phyloP scores from a whole-genome alignment of 768 basidiomycete genomes.

The Boletus barrowsii region DNA sequence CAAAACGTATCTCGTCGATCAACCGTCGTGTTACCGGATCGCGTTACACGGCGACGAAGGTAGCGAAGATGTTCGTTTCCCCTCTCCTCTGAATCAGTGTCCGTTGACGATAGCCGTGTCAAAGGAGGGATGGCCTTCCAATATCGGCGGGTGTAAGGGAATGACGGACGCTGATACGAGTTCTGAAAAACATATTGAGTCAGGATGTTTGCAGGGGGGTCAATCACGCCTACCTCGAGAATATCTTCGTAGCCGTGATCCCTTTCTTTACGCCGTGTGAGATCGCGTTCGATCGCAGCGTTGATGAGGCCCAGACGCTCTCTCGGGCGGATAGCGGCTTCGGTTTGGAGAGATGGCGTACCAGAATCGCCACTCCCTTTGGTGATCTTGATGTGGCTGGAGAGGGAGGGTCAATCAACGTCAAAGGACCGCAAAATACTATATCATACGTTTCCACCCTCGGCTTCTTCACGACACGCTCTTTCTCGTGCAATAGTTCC shows the following conservation, averaged over 20 bases:
- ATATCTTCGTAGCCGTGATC: slow-evolving; percentile 86
- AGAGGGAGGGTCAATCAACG: slow-evolving; percentile 1
- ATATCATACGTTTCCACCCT: slow-evolving; percentile 34
- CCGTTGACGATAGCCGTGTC: slow-evolving; percentile 29
- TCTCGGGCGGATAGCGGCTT: slow-evolving; percentile 57
- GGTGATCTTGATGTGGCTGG: slow-evolving; percentile 51
- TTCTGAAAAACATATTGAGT: slow-evolving; percentile 40
- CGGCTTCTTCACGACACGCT: slow-evolving; percentile 55
- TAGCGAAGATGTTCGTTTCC: slow-evolving; percentile 24
- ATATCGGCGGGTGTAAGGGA: slow-evolving; percentile 57
- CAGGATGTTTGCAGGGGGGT: background rate
- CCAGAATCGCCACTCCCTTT: slow-evolving; percentile 41
- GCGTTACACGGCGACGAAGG: slow-evolving; percentile 73
- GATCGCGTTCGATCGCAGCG: slow-evolving; percentile 55
- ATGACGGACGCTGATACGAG: slow-evolving; percentile 63
- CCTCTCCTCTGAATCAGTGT: slow-evolving; percentile 18
- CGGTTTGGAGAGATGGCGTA: slow-evolving; percentile 39
- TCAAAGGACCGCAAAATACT: too few relatives aligned
- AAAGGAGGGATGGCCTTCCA: slow-evolving; percentile 60
- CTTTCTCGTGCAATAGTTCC: slow-evolving; percentile 71
- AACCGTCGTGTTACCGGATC: slow-evolving; percentile 74
- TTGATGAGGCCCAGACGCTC: slow-evolving; percentile 59
- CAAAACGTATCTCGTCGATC: slow-evolving; percentile 58
- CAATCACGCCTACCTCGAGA: slow-evolving; percentile 58
- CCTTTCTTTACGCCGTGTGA: slow-evolving; percentile 63